Conservation (phyloP, 1,284 basidiomycete species). For the Anthracocystis walkeri region DNA sequence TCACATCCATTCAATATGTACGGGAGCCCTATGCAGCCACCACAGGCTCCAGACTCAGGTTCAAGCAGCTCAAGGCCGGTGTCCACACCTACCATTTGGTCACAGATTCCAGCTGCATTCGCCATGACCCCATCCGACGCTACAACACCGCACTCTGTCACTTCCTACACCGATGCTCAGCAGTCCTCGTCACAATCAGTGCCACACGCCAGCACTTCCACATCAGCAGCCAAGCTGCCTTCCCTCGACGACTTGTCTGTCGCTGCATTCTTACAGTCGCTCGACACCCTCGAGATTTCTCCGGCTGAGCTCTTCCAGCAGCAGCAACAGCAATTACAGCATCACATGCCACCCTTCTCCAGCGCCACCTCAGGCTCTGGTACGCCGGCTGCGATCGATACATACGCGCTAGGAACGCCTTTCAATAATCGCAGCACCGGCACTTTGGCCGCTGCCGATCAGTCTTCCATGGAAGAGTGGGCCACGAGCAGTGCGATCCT, state of each 20-base stretch:
- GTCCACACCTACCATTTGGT: slow-evolving; percentile 20
- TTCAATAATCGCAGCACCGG: not conserved
- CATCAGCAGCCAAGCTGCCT: slow-evolving; percentile 25
- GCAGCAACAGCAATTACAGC: slow-evolving; percentile 27
- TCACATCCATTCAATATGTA: not conserved
- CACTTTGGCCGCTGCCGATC: not conserved
- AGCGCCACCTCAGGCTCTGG: slow-evolving; percentile 11
- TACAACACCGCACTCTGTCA: slow-evolving; percentile 18
- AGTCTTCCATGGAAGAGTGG: slow-evolving; percentile 36
- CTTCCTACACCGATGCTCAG: not conserved
- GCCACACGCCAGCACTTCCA: slow-evolving; percentile 1
- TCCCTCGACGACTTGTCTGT: slow-evolving; percentile 61
- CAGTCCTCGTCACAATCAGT: not conserved
- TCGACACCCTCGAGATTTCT: slow-evolving; percentile 67
- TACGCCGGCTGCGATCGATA: not conserved
- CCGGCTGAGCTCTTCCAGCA: slow-evolving; percentile 53
- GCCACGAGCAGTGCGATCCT: slow-evolving; percentile 53
- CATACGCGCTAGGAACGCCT: slow-evolving; percentile 10
- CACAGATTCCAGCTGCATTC: slow-evolving; percentile 15
- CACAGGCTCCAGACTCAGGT: not conserved
- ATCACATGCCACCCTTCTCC: slow-evolving; percentile 25
- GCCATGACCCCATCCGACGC: slow-evolving; percentile 29
- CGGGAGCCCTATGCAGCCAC: slow-evolving; percentile 13
- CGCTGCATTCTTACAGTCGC: slow-evolving; percentile 65
- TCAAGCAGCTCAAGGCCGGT: slow-evolving; percentile 1